Base-by-base conservation (phyloP, 202 grass and related monocot genomes). In the Alloteropsis angusta region DNA sequence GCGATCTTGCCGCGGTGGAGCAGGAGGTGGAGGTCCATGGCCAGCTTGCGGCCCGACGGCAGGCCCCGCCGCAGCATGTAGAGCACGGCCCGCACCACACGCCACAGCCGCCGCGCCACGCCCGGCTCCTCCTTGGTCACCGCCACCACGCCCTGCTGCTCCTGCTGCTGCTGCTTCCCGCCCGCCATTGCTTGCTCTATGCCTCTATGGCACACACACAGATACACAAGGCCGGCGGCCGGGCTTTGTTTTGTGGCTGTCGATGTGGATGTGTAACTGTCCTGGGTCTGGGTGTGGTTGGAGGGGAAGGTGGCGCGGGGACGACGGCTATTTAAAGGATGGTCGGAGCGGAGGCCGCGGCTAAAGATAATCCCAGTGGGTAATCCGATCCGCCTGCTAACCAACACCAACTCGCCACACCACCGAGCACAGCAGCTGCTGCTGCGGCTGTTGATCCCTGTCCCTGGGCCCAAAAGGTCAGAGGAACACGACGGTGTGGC, bases 11-110 rank as follows among this genome's bases (percentile, higher is more conserved):
- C 83, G 12, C 87, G 91, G 68, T 68, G 84, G 78, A 97, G 71
- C 48, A 94, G 86, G 74, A 94, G 85, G 82, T 81, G 43, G 44
- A 97, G 73, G 76, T 97, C 89, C 49, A 89, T 72, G 72, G 85
- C 78, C 12, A 97, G 80, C 88, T 97, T 97, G 19, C 90, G 84
- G 9, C 89, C 91, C 15, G 85, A 81, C 60, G 80, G 80, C 15
- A 84, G 25, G 75, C 89, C 91, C 0, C 86, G 88, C 0, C 89
- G 89, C 28, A 97, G 72, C 95, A 97, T 89, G 95, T 83, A 94
- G 34, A 91, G 91, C 68, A 87, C 87, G 41, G 87, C 85, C 16
- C 94, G 77, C 6, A 90, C 60, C 43, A 92, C 87, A 6, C 83
- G 85, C 91, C 91, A 92, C 67, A 94, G 39, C 63, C 91, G 85